Conservation (phyloP, 129 eudicot genomes). For the Helianthus annuus region DNA sequence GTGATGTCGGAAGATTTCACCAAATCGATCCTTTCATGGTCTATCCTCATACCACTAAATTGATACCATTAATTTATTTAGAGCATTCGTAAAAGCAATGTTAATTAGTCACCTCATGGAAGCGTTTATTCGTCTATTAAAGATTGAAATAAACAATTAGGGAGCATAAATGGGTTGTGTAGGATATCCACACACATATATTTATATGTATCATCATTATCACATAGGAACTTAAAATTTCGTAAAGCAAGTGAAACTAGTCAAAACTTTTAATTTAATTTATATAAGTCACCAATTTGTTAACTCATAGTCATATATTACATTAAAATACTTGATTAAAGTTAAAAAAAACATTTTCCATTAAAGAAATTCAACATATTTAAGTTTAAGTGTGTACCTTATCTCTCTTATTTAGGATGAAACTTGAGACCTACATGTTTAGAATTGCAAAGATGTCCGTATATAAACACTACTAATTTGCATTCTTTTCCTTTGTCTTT, state of each 20-base stretch:
- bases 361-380: no score
- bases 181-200: conserved; percentile 21
- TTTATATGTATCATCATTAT: background rate
- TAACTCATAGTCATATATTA: background rate
- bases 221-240: background rate
- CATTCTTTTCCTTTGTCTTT: no score
- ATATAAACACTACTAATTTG: no score
- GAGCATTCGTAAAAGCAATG: conserved; percentile 7
- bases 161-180: conserved; percentile 29
- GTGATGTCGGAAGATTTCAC: conserved; percentile 12
- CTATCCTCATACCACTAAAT: conserved; percentile 7
- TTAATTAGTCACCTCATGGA: conserved; percentile 10
- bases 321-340: background rate
- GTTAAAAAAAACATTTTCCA: background rate
- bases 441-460: no score
- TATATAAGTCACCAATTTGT: background rate
- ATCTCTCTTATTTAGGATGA: no score
- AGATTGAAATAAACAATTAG: background rate
- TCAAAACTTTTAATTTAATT: background rate
- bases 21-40: background rate
- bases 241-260: background rate
- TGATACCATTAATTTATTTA: background rate
- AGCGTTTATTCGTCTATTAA: background rate
- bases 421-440: no score
- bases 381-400: no score